Conservation (phyloP, 2,329 filamentous ascomycete species). For the Xylariaceae sp. region DNA sequence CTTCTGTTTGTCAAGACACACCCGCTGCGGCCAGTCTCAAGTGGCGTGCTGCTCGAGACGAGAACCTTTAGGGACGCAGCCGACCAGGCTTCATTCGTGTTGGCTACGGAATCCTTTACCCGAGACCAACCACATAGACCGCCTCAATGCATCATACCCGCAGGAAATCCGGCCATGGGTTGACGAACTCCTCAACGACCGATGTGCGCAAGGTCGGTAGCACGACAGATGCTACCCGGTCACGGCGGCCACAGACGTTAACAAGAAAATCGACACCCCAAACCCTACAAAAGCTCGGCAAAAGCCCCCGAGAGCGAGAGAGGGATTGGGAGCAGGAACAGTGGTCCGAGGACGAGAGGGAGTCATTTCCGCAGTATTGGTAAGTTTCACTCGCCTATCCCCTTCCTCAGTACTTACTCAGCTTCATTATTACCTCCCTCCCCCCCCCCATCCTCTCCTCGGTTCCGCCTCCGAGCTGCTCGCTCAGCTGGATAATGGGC, state of each 20-base stretch:
- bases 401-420: not conserved
- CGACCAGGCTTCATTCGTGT: constrained; percentile 17
- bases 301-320: constrained; percentile 46
- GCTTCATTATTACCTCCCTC: not conserved
- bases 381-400: constrained; percentile 35
- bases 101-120: constrained; percentile 8
- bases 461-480: too few relatives aligned
- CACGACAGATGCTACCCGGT: constrained; percentile 41
- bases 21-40: constrained; percentile 17
- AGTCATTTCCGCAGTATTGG: constrained; percentile 62
- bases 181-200: constrained; percentile 48
- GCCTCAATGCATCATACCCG: constrained; percentile 51
- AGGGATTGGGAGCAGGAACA: constrained; percentile 44
- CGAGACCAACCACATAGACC: constrained; percentile 21
- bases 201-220: constrained; percentile 49
- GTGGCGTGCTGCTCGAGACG: constrained; percentile 11
- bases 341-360: constrained; percentile 52
- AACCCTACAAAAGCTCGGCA: constrained; percentile 43
- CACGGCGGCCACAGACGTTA: constrained; percentile 42
- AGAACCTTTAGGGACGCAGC: constrained; percentile 17
- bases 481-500: not conserved
- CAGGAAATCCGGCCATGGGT: constrained; percentile 50
- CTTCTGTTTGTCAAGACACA: constrained; percentile 9
- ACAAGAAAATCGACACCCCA: constrained; percentile 38
- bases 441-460: too few relatives aligned